Evolutionary conservation across 495 filamentous ascomycete species (phyloP).

Genomic region (Pyronema domesticum): DNA sequence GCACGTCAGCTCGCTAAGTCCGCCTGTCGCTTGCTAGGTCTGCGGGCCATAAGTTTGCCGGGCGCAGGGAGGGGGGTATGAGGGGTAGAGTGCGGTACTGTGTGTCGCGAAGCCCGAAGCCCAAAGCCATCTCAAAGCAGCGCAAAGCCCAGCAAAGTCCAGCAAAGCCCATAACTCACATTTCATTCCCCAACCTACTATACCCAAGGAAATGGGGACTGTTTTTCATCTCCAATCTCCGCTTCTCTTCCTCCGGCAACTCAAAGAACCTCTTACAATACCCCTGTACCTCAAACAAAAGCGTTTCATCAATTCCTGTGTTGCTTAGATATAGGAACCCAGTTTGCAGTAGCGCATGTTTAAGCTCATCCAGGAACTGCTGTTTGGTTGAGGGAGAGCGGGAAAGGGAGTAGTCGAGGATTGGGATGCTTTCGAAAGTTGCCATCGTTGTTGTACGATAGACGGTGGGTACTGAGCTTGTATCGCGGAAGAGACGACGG

Average conservation of each 20-base stretch:
- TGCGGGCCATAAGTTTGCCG: neutral
- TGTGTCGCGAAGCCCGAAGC: too few species aligned
- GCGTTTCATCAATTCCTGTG: conserved; percentile 48
- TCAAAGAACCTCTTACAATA: conserved; percentile 64
- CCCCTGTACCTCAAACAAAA: conserved; percentile 49
- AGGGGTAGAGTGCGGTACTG: neutral
- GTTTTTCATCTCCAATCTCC: conserved; percentile 23
- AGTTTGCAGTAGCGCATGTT: conserved; percentile 68
- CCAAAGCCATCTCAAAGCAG: too few species aligned
- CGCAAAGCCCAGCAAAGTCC: too few species aligned
- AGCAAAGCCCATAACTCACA: too few species aligned
- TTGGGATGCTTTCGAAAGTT: conserved; percentile 59
- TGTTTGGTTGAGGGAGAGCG: conserved; percentile 49
- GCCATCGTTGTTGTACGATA: too few species aligned
- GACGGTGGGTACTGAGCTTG: too few species aligned
- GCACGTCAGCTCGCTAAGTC: too few species aligned
- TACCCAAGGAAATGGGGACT: conserved; percentile 40
- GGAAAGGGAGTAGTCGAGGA: conserved; percentile 59
- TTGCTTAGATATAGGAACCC: conserved; percentile 88
- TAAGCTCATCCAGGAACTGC: conserved; percentile 51
- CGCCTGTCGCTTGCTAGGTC: neutral
- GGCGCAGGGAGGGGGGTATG: neutral
- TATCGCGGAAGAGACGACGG: too few species aligned
- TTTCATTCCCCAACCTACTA: conserved; percentile 42
- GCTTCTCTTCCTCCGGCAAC: conserved; percentile 63